These are phyloP conservation scores for Septoria linicola DNA, from an alignment of 2,329 filamentous ascomycete genomes.

Conservation along the genomic window DNA sequence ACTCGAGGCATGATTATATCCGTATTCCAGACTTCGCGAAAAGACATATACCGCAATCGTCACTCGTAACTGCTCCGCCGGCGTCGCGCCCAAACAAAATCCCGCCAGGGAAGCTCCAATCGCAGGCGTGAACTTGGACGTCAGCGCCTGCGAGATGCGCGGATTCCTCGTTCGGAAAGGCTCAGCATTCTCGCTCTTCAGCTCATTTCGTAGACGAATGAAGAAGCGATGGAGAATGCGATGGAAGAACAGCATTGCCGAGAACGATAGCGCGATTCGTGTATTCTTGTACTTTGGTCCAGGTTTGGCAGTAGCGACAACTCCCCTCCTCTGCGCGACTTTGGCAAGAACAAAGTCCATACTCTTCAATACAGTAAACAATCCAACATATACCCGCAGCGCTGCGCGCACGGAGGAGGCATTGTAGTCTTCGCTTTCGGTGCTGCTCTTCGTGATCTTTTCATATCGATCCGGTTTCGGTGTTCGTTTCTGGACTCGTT, in stretches of 20 bases:
- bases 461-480: conserved; percentile 54
- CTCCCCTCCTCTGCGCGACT: conserved; percentile 37
- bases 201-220: conserved; percentile 69
- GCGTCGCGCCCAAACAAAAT: conserved; percentile 76
- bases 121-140: conserved; percentile 79
- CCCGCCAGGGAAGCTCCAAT: conserved; percentile 88
- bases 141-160: conserved; percentile 69
- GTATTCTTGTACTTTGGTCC: conserved; percentile 55
- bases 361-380: conserved; percentile 48
- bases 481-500: conserved; percentile 54
- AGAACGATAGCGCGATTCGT: conserved; percentile 77
- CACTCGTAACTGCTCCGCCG: conserved; percentile 66
- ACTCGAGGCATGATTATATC: conserved; percentile 79
- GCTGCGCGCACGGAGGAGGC: conserved; percentile 49
- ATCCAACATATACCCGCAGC: conserved; percentile 46
- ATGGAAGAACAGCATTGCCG: conserved; percentile 82
- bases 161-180: conserved; percentile 84
- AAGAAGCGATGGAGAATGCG: conserved; percentile 90
- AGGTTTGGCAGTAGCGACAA: conserved; percentile 10
- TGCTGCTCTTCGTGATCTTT: conserved; percentile 41
- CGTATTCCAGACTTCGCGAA: conserved; percentile 79
- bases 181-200: conserved; percentile 72
- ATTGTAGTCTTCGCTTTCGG: conserved; percentile 45
- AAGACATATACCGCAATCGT: conserved; percentile 79
- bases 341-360: conserved; percentile 45